These are phyloP conservation scores for Colletotrichum sansevieriae DNA, from an alignment of 2,329 filamentous ascomycete genomes.

Conservation along the genomic window DNA sequence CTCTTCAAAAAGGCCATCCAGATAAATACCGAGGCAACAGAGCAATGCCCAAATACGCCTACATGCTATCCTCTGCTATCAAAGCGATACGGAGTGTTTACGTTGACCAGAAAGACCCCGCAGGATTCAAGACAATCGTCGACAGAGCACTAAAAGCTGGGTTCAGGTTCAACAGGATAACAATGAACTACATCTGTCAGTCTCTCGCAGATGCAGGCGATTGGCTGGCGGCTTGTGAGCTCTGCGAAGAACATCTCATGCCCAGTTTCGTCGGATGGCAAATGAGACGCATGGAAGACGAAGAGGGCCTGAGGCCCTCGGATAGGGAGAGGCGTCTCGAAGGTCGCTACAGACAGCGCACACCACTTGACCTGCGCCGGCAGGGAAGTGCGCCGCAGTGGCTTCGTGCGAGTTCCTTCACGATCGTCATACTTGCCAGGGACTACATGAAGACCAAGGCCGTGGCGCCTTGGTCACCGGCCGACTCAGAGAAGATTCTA, in stretches of 20 bases:
- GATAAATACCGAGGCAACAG: conserved; percentile 43
- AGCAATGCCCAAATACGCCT: conserved; percentile 63
- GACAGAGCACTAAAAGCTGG: conserved; percentile 72
- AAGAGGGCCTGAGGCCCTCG: conserved; percentile 81
- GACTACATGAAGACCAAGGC: conserved; percentile 64
- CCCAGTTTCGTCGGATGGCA: conserved; percentile 82
- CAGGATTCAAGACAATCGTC: conserved; percentile 64
- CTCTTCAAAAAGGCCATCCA: conserved; percentile 57
- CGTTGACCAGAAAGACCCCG: conserved; percentile 55
- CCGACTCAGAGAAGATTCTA: conserved; percentile 55
- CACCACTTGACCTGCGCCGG: conserved; percentile 56
- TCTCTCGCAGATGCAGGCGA: conserved; percentile 71
- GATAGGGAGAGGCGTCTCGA: conserved; percentile 67
- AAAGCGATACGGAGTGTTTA: conserved; percentile 63
- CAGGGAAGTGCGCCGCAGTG: conserved; percentile 53
- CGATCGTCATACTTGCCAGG: conserved; percentile 62
- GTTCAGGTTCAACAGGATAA: conserved; percentile 79
- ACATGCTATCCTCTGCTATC: conserved; percentile 64
- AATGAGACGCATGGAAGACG: conserved; percentile 52
- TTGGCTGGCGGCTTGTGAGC: conserved; percentile 75
- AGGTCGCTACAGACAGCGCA: conserved; percentile 45
- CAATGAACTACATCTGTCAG: conserved; percentile 85
- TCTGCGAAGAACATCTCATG: conserved; percentile 85
- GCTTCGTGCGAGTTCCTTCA: conserved; percentile 57
- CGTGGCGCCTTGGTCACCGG: conserved; percentile 62